Conservation (phyloP, 345 rosid species). For the Linum tenue region DNA sequence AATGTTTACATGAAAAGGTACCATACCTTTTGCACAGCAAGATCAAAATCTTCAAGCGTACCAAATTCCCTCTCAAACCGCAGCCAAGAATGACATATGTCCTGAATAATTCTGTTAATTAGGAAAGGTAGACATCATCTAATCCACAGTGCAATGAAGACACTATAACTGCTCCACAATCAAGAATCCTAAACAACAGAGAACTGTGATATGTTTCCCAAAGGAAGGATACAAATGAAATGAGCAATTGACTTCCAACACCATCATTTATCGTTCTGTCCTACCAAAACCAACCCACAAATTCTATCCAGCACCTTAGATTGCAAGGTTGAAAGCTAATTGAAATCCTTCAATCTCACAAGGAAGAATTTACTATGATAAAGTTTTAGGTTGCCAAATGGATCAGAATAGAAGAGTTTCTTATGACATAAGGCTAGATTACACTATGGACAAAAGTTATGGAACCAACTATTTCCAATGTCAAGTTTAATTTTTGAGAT, state of each 20-base stretch:
- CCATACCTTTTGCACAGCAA: constrained; percentile 69
- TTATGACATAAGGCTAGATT: no score
- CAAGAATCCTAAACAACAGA: not conserved
- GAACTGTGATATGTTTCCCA: not conserved
- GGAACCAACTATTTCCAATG: no score
- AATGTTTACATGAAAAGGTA: not conserved
- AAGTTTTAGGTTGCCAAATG: no score
- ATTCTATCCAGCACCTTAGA: not conserved
- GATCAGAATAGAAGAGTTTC: no score
- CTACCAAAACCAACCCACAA: not conserved
- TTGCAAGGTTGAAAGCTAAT: not conserved
- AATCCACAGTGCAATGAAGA: constrained; percentile 30
- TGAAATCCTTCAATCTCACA: no score
- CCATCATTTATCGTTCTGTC: not conserved
- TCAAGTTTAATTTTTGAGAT: no score
- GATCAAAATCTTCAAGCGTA: constrained; percentile 63
- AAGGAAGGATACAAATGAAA: not conserved
- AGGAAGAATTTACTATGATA: no score
- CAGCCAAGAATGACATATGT: constrained; percentile 77
- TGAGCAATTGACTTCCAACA: not conserved
- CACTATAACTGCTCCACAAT: not conserved
- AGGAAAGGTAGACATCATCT: constrained; percentile 53
- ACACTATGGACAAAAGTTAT: no score
- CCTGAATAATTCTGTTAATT: constrained; percentile 73
- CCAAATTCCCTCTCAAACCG: constrained; percentile 81